Conservation (phyloP, 495 filamentous ascomycete species). For the Penicillium paxilli region DNA sequence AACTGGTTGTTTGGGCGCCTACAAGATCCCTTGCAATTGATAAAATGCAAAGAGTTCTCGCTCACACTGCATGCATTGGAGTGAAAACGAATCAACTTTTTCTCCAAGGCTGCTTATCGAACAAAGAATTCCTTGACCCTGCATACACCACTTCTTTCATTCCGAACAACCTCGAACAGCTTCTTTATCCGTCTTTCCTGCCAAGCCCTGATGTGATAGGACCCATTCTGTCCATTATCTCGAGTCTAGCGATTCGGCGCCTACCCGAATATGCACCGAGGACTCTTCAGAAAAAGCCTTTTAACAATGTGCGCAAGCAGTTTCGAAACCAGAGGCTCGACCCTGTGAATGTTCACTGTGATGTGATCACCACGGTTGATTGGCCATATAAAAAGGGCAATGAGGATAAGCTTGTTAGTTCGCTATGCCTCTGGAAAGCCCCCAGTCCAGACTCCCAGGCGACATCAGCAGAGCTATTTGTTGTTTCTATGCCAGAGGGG, state of each 20-base stretch:
- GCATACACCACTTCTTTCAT: slow-evolving; percentile 90
- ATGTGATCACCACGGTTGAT: slow-evolving; percentile 10
- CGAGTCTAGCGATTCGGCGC: slow-evolving; percentile 7
- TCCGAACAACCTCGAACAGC: slow-evolving; percentile 65
- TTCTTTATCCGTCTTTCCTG: slow-evolving; percentile 41
- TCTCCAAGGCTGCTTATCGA: slow-evolving; percentile 71
- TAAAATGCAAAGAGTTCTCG: slow-evolving; percentile 69
- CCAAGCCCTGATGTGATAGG: not conserved
- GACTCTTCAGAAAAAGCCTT: slow-evolving; percentile 1
- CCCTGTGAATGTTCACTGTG: slow-evolving; percentile 16
- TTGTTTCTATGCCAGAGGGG: slow-evolving; percentile 2
- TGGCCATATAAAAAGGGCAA: slow-evolving; percentile 8
- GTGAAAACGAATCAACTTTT: slow-evolving; percentile 88
- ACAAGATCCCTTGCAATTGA: slow-evolving; percentile 72
- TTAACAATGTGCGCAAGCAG: slow-evolving; percentile 16
- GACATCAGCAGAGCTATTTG: not conserved
- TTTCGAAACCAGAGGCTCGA: slow-evolving; percentile 26
- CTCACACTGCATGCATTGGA: slow-evolving; percentile 80
- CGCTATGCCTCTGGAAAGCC: slow-evolving; percentile 22
- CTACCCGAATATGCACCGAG: not conserved
- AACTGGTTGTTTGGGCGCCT: slow-evolving; percentile 78
- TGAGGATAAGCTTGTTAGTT: not conserved
- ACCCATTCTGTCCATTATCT: slow-evolving; percentile 7
- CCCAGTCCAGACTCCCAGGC: not conserved
- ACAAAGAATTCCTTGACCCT: slow-evolving; percentile 69